Evolutionary conservation across 495 filamentous ascomycete species (phyloP), one percentile per base, ranked within the genome.

Genomic region (Annulohypoxylon stygium): DNA sequence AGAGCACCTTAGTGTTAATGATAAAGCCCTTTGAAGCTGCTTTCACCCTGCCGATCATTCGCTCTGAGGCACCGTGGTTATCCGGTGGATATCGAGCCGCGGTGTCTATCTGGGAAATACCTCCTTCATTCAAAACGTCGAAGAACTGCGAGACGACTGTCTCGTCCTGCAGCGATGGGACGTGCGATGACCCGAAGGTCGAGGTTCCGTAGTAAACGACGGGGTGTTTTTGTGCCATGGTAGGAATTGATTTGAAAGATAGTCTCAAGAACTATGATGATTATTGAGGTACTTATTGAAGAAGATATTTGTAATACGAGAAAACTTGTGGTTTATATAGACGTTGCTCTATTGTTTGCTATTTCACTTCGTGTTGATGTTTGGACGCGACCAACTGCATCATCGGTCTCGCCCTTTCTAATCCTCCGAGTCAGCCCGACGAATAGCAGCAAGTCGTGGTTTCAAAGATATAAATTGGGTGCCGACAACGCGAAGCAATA

Each of bases 1-100:
- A 63, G 5, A 73, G 63, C 39, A 76, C 69, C 43, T 79, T 79
- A 16, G 76, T 76, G 53, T 79, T 75, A 23, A 79, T 67, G 16
- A 58, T 64, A 39, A 79, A 79, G 10, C 76, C 76, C 39, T 65
- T 71, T 2, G 70, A 39, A 16, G 43, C 61, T 4, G 73, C 77
- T 50, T 71, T 53, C 34, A 55, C 48, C 34, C 71, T 67, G 11
- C 78, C 78, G 18, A 77, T 48, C 26, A 80, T 61, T n/a, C 58
- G 65, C 47, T 78, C 78, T 12, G 75, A 70, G 20, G 20, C 61
- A 23, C 68, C 68, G 23, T 70, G 51, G 43, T 70, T 60, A 43
- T 70, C 68, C 9, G 68, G 51, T 3, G 68, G 68, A 33, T 70
- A 70, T 25, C 68, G 50, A 30, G 68, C 68, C 3, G 68, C 68